A percentile compares a stretch with the other conserved stretches of the same genome.
These are phyloP conservation scores for Metarhizium robertsii DNA, from an alignment of 2,329 filamentous ascomycete species.

Conservation along the genomic window DNA sequence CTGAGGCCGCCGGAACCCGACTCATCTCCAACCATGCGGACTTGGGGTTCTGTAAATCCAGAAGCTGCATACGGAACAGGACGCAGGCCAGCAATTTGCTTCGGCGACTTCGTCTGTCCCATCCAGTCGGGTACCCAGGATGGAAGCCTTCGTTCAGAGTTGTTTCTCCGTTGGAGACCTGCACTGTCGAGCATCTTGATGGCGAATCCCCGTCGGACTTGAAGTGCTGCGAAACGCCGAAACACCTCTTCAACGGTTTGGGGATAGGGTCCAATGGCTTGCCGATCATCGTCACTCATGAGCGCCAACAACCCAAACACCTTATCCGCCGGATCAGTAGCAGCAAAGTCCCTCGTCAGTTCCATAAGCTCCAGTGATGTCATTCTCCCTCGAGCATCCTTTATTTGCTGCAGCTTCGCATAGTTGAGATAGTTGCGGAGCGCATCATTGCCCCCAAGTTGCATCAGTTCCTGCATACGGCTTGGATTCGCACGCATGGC, in stretches of 20 bases:
- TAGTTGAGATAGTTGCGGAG: neutral
- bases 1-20: neutral
- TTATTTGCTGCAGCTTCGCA: neutral
- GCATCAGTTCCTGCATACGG: constrained; percentile 1
- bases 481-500: neutral
- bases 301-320: neutral
- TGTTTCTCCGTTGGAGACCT: neutral
- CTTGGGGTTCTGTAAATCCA: neutral
- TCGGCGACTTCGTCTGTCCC: neutral
- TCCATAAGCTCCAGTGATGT: neutral
- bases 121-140: neutral
- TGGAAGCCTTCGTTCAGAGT: neutral
- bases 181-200: neutral
- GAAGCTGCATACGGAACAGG: neutral
- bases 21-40: neutral
- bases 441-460: neutral
- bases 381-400: neutral
- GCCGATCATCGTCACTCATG: neutral
- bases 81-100: neutral
- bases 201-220: neutral
- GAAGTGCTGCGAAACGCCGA: neutral
- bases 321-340: neutral
- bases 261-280: neutral
- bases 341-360: neutral
- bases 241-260: neutral